phyloP scores from a whole-genome alignment of 768 basidiomycete genomes.

The Kondoa subrosea region DNA sequence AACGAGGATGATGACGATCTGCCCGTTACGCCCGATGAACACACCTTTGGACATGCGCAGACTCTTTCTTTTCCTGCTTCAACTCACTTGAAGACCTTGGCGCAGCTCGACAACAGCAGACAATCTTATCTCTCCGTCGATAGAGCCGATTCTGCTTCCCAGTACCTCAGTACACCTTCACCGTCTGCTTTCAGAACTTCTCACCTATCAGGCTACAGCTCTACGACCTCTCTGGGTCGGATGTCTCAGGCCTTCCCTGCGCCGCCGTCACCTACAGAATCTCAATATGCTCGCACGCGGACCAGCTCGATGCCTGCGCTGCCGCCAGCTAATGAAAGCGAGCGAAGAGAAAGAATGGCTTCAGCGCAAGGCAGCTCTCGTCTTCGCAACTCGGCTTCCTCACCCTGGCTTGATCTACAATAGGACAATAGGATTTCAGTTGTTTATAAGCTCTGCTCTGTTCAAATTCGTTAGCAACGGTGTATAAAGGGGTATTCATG shows the following conservation, averaged over 20 bases:
- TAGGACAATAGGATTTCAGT: no score
- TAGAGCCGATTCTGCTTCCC: no score
- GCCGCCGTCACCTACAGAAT: background rate
- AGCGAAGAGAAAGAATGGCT: background rate
- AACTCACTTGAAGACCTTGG: no score
- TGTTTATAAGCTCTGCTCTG: no score
- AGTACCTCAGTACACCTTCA: no score
- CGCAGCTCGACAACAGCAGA: background rate
- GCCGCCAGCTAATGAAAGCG: background rate
- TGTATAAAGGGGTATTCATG: no score
- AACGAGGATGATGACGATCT: background rate
- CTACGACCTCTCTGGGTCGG: background rate
- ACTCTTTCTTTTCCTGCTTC: no score
- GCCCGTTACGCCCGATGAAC: background rate
- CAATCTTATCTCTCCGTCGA: background rate
- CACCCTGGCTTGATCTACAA: no score
- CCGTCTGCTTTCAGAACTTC: no score
- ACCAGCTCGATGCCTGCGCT: background rate
- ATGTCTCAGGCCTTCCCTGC: background rate
- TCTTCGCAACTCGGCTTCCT: no score
- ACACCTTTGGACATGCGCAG: background rate
- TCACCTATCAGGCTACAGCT: background rate
- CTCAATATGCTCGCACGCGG: background rate
- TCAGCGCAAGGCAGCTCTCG: background rate
- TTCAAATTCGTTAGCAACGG: no score